These are phyloP conservation scores for Inga laurina DNA, from an alignment of 306 rosid genomes.

Conservation along the genomic window DNA sequence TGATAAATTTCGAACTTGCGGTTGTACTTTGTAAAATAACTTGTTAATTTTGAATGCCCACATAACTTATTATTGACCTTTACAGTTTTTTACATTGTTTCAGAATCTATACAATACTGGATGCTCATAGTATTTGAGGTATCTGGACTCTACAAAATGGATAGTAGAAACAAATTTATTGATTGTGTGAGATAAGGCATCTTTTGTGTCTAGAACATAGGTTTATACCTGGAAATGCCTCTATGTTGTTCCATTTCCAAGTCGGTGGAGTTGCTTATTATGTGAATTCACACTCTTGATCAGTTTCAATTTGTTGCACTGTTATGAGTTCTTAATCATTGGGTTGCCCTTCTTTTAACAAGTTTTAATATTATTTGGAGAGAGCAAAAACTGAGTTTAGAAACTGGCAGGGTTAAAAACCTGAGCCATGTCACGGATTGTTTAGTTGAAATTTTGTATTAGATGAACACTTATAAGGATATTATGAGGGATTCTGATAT, in stretches of 20 bases:
- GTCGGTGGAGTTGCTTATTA: background rate
- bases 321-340: background rate
- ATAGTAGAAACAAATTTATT: background rate
- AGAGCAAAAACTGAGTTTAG: conserved; percentile 4
- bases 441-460: conserved; percentile 8
- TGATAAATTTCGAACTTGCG: conserved; percentile 4
- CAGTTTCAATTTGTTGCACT: background rate
- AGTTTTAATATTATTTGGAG: background rate
- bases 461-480: background rate
- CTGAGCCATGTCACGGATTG: background rate
- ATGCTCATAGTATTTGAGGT: conserved; percentile 14
- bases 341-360: background rate
- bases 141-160: conserved; percentile 20
- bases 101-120: background rate
- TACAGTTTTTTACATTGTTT: conserved; percentile 6
- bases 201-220: background rate
- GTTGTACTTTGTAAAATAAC: background rate
- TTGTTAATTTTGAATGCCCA: conserved; percentile 2
- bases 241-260: background rate
- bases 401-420: background rate
- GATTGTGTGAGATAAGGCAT: background rate
- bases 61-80: background rate
- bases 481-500: background rate
- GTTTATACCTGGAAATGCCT: conserved; percentile 1
- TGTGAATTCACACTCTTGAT: background rate